These are phyloP conservation scores for Cladophialophora carrionii DNA, from an alignment of 2,329 filamentous ascomycete genomes.

Conservation along the genomic window DNA sequence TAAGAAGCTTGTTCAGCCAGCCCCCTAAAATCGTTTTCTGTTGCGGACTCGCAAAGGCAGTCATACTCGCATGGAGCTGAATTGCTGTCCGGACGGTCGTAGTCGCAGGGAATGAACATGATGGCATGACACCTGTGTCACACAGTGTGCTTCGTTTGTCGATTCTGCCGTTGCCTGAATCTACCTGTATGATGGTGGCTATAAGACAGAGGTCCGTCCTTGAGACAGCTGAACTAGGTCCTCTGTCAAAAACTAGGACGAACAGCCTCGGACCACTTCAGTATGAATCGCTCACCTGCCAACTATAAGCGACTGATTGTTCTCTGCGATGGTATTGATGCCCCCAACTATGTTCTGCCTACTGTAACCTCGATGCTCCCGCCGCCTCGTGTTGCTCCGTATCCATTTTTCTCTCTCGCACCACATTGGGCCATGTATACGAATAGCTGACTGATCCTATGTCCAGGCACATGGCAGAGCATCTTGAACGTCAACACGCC, in stretches of 20 bases:
- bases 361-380: background rate
- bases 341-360: background rate
- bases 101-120: background rate
- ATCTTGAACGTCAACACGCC: conserved; percentile 37
- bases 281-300: conserved; percentile 18
- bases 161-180: background rate
- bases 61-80: conserved; percentile 19
- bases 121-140: background rate
- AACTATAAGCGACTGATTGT: conserved; percentile 42
- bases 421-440: background rate
- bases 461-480: conserved; percentile 42
- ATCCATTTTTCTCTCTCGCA: background rate
- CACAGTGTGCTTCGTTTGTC: background rate
- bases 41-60: conserved; percentile 8
- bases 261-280: background rate
- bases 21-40: conserved; percentile 6
- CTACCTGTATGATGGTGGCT: background rate
- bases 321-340: conserved; percentile 41
- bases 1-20: conserved; percentile 17
- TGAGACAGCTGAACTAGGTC: background rate
- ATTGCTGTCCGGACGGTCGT: background rate
- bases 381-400: background rate
- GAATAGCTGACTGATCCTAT: background rate
- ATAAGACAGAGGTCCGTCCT: background rate
- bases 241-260: background rate